Evolutionary conservation across 805 yeast species (phyloP), one percentile per base, ranked within the genome.

Genomic region (Diddensiella caesifluorescens): DNA sequence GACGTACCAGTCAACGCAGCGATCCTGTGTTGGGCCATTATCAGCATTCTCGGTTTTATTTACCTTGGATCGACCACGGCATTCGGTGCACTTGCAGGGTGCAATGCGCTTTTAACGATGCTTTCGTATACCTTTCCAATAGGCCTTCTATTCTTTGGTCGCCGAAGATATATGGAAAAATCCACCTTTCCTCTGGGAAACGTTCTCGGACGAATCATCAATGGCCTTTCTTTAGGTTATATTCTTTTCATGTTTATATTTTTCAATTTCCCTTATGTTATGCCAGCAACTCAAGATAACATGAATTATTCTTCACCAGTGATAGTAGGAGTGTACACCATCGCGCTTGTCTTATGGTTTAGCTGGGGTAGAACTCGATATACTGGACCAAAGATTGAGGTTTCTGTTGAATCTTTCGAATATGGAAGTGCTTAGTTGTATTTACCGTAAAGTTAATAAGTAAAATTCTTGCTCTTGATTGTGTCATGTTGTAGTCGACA

Each of bases 21-120:
- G 49, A 38, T 77, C 18, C 64, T 78, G 64, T 74, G 80, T 12
- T 68, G 75, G 44, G 59, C 62, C 21, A 67, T 75, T 67, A 67
- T 71, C 55, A 76, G 75, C 4, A 60, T 76, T 18, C 65, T 77
- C 46, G 81, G 83, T 3, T 73, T 80, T 59, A 69, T 80, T 40
- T 79, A 77, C 54, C 63, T 80, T 66, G 85, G 78, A 2, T 79
- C 85, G 4, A 67, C 76, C 18, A 74, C 83, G 1, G 86, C 87
- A 5, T 80, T 76, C 58, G 77, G 77, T 53, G 74, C 85, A 16
- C 70, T 80, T 65, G 75, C 77, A 20, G 70, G 74, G 19, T 29
- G 32, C 15, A 29, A 29, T 13, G 32, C 32, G 19, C 32, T 29
- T 13, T 13, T 29, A 13, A 29, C 32, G 6, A 29, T 29, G 32